Base-by-base conservation (phyloP, 2,329 filamentous ascomycete species). In the Diplodia seriata region DNA sequence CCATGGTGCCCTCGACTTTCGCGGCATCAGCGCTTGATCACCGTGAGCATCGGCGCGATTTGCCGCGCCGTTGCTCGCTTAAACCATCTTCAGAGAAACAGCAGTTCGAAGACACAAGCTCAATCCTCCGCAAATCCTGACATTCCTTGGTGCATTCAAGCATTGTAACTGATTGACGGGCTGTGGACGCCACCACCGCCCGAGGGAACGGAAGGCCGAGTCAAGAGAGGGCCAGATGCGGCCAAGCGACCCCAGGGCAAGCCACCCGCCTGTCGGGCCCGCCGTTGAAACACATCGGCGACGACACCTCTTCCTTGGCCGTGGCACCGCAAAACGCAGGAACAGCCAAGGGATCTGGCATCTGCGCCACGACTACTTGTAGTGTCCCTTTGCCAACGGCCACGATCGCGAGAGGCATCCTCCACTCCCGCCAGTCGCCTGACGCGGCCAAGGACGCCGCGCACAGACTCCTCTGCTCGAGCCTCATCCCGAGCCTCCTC, bases 401-500 rank as follows among this genome's bases (percentile, higher is more conserved):
- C 26, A 26, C 36, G 36, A 11, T 1, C 14, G 36, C 36, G 36
- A 38, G 11, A 12, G 36, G 11, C 8, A 38, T 38, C 26, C 36
- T 12, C 11, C 36, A 38, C 36, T 38, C 8, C 36, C 36, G 11
- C 36, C 36, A 14, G 11, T 38, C 36, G 36, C 36, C 36, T 38
- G 36, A 14, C 36, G 11, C 36, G 36, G 9, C 36, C 36, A 38
- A 12, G 36, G 36, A 14, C 7, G 8, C 14, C 33, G 33, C 33
- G 38, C 56, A 61, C 56, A n/a, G 56, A 20, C 56, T 29, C 7
- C 40, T 23, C 18, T 23, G 59, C 59, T 63, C 59, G 59, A 63
- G 59, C 59, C 59, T 51, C 59, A n/a, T 47, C 20, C 31, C 47
- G 59, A 63, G 59, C 59, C 59, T 63, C 40, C 8, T 47, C 43